Evolutionary conservation across 2,329 filamentous ascomycete genomes (phyloP), one percentile per base, ranked within the genome.

Genomic region (Talaromyces sp.): DNA sequence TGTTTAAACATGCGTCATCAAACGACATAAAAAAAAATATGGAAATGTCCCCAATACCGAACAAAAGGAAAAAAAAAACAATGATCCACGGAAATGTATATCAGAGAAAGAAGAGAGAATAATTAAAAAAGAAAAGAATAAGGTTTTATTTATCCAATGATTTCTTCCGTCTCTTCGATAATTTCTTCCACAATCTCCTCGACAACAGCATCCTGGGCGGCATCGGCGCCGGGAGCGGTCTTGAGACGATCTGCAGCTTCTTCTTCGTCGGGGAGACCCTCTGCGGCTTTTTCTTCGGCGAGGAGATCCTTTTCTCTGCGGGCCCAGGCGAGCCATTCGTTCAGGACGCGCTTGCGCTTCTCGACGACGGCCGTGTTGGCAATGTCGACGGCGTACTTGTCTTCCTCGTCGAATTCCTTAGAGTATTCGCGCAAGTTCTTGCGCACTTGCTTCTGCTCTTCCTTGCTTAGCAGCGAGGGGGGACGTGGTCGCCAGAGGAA

Each of bases 381-480:
- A 59, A 91, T 93, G 64, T 92, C 93, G 72, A 92, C 92, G 72
- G 93, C 92, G 73, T 95, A 92, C 65, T 89, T 86, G 77, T 99
- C 95, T 74, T 96, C 89, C 79, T 96, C 91, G 68, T 99, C 94
- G 75, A 99, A 99, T 66, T 90, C 83, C 73, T 91, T 90, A 75
- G 88, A 91, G 85, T 97, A 99, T 78, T 97, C 94, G 68, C 93
- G 90, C 59, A 99, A 87, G 79, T 97, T 99, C 86, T 96, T 97
- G 81, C 95, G 93, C 71, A 97, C 91, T 71, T 89, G 85, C 83
- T 97, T 96, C 81, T 97, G 94, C 82, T 99, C 93, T 65, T 97
- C 93, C 80, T 96, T 96, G 76, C 85, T 88, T 61, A 99, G 88
- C 64, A 99, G 86, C n/a, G 91, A 94, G 8, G 90, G 75, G 21